Base-by-base conservation (phyloP, 2,329 filamentous ascomycete species). In the Fusarium sp. region DNA sequence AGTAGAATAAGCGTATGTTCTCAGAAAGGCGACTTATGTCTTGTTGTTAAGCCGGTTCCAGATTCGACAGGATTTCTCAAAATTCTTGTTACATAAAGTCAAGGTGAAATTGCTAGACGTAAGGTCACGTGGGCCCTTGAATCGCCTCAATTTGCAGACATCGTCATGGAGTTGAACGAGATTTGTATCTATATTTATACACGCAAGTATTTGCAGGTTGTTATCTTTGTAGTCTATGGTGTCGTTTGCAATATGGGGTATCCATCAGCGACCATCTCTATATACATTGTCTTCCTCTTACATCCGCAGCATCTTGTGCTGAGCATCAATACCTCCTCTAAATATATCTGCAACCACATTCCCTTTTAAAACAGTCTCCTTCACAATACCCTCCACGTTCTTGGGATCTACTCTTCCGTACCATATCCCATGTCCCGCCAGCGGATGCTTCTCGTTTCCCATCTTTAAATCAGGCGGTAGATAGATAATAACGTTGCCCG, bases 401-500 rank as follows among this genome's bases (percentile, higher is more conserved):
- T 84, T 86, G 5, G 92, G 90, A 69, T 91, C 90, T 3, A 96
- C 90, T 40, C 92, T 82, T 0, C 92, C 92, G 76, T 96, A 96
- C 92, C 92, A 96, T 4, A 96, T 86, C 1, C 92, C 92, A 72
- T 87, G 87, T 0, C 92, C 92, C 1, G 86, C 87, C 50, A 94
- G 78, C 6, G 87, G 83, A 75, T 92, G 88, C 11, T 70, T 65
- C 64, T 78, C 68, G 6, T 82, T 84, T 6, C 78, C 79, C 30
- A 59, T 77, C 63, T 75, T 81, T 65, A 82, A 61, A 0, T 74
- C 74, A 0, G 89, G 90, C 6, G 93, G 92, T 7, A 96, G 76
- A 73, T 96, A 96, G 2, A 96, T 79, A 47, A 96, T 93, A 35
- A 95, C 87, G 76, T 96, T 96, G 2, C 93, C 93, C 0, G 93